phyloP scores from a whole-genome alignment of 2,329 filamentous ascomycete genomes.

The Monilinia polystroma region DNA sequence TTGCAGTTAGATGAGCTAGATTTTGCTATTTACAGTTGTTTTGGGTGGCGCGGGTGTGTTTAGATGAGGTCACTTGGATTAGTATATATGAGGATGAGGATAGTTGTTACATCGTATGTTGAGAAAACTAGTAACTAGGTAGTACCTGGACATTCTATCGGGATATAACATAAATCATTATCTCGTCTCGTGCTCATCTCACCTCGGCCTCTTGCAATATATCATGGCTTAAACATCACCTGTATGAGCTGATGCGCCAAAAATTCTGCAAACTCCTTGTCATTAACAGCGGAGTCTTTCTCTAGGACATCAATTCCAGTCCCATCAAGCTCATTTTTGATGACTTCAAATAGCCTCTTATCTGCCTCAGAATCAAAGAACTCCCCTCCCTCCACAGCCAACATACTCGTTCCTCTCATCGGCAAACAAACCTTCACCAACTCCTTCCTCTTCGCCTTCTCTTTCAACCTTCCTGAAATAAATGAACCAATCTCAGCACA shows the following conservation, averaged over 20 bases:
- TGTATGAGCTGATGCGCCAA: constrained; percentile 43
- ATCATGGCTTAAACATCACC: not conserved
- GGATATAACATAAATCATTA: not conserved
- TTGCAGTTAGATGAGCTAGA: not conserved
- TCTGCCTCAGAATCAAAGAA: constrained; percentile 52
- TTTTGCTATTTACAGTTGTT: not conserved
- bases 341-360: constrained; percentile 52
- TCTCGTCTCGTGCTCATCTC: not conserved
- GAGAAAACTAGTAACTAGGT: not conserved
- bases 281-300: constrained; percentile 54
- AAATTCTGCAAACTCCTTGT: constrained; percentile 50
- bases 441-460: constrained; percentile 42
- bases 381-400: constrained; percentile 52
- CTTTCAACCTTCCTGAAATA: constrained; percentile 54
- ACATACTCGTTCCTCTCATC: constrained; percentile 58
- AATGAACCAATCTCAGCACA: constrained; percentile 54
- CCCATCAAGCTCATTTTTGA: constrained; percentile 50
- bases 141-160: not conserved
- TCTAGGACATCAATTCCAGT: constrained; percentile 51
- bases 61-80: not conserved
- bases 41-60: not conserved
- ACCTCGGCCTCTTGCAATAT: not conserved
- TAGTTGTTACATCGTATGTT: not conserved
- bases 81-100: not conserved
- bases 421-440: constrained; percentile 59